Evolutionary conservation across 371 early-diverging fungal genomes (phyloP), one percentile per base, ranked within the genome.

Genomic region (Rhizomucor pusillus): DNA sequence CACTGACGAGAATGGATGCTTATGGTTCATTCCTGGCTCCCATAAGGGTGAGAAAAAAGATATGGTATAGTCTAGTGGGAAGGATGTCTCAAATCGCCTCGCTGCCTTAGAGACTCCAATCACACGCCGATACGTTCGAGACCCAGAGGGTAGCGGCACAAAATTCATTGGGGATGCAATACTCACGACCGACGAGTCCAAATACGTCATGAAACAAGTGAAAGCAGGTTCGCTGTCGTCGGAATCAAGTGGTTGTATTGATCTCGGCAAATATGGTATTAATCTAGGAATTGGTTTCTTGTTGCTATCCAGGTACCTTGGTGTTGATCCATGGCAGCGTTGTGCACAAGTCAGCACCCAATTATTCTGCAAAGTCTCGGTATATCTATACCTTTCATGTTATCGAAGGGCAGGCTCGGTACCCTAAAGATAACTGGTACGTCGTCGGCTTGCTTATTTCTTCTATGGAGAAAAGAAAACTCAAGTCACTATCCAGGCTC

Each of bases 301-400:
- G 5, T 29, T 18, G 46, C 35, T 41, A 11, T 65, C 7, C 67
- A 62, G 92, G 92, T 2, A 81, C 92, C 1, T 65, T 95, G 34
- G 94, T 95, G 10, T 72, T 95, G 36, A 92, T 97, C 47, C 94
- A 97, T 58, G 97, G 97, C 5, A 85, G 86, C 13, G 90, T 94
- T 5, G 62, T 92, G 43, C 96, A 95, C 66, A 85, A 89, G 60
- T 91, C 91, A 0, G 82, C 80, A 12, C 86, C 86, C 47, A 97
- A 97, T 67, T 54, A 56, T 20, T 92, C 92, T n/a, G 59, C 65
- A 41, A 79, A 86, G 56, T 86, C 89, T 14, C 84, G 97, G 7
- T 92, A 81, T 66, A 92, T 92, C 39, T 97, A 97, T 69, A 95
- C 97, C 0, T 97, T 95, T 75, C 97, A 97, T 61, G 76, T 86